Base-by-base conservation (phyloP, 352 stramenopile genomes). In the Phytophthora fragariae region DNA sequence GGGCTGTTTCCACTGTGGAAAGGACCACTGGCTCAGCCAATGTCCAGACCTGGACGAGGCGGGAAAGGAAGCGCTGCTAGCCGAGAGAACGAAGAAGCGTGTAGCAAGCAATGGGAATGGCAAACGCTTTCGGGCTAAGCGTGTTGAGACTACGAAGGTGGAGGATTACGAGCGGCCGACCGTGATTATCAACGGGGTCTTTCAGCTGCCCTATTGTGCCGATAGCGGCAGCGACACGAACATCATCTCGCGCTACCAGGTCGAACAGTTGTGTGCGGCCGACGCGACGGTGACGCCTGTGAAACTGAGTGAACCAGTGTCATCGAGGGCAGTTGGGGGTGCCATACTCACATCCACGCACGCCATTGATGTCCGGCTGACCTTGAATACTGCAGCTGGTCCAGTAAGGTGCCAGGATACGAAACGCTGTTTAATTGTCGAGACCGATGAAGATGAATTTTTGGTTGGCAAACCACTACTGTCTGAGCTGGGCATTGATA, bases 191-290 rank as follows among this genome's bases (percentile, higher is more conserved):
- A 72, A 72, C 31, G 47, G 47, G 5, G 5, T 4, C 9, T 37
- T 62, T 5, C 35, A 71, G 10, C 5, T 60, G 12, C 55, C 55
- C 1, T 64, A 65, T n/a, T 60, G 47, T 46, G 68, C 73, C 0
- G 59, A 80, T 44, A 77, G 60, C 14, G 73, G 68, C 1, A 72
- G 31, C 1, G 64, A 76, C 35, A 35, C n/a, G 27, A 77, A 74
- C 41, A 56, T 72, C 3, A 52, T 66, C 3, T 65, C 57, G 1
- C 21, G 57, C 4, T 19, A 24, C 2, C 65, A 71, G 14, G 65
- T 50, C 9, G 39, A 73, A 5, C 27, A 55, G 19, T 53, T 65
- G 0, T 19, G 35, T 8, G 8, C 7, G 10, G 7, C 4, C 35
- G 35, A 41, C 10, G 10, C 8, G 35, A 41, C 35, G 3, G 8